Percentiles rank a stretch among this genome's conserved stretches.
Conservation (phyloP, 495 filamentous ascomycete genomes). For the Penicillium soppii region DNA sequence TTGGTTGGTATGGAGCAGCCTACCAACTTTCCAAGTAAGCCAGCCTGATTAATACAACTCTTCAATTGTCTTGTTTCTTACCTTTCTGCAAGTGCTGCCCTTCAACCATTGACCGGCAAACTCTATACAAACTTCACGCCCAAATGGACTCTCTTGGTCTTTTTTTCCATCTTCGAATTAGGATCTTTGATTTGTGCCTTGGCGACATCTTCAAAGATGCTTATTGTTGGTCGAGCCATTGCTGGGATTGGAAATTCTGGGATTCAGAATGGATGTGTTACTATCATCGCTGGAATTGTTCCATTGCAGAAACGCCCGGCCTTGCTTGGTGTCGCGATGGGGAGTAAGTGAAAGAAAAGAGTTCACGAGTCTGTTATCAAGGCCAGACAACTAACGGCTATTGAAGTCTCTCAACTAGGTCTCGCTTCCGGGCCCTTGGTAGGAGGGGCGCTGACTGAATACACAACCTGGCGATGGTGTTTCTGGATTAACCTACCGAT, state of each 20-base stretch:
- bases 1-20: conserved; percentile 40
- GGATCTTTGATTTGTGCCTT: conserved; percentile 36
- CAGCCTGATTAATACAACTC: not conserved
- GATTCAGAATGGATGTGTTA: conserved; percentile 48
- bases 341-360: conserved; percentile 7
- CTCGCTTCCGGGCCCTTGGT: not conserved
- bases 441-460: not conserved
- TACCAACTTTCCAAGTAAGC: conserved; percentile 28
- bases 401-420: not conserved
- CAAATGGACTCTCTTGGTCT: conserved; percentile 30
- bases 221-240: conserved; percentile 38
- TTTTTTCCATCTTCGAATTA: conserved; percentile 31
- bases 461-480: not conserved
- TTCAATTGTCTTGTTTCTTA: not conserved
- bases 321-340: conserved; percentile 16
- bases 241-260: conserved; percentile 38
- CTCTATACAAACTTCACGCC: conserved; percentile 32
- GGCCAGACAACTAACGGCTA: not conserved
- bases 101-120: conserved; percentile 37
- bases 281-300: conserved; percentile 41
- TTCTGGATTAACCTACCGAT: not conserved
- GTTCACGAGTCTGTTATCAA: not conserved
- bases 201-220: conserved; percentile 32
- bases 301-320: conserved; percentile 42
- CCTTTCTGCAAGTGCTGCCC: conserved; percentile 18